Conservation (phyloP, 1,284 basidiomycete genomes). For the Apiotrichum veenhuisii region DNA sequence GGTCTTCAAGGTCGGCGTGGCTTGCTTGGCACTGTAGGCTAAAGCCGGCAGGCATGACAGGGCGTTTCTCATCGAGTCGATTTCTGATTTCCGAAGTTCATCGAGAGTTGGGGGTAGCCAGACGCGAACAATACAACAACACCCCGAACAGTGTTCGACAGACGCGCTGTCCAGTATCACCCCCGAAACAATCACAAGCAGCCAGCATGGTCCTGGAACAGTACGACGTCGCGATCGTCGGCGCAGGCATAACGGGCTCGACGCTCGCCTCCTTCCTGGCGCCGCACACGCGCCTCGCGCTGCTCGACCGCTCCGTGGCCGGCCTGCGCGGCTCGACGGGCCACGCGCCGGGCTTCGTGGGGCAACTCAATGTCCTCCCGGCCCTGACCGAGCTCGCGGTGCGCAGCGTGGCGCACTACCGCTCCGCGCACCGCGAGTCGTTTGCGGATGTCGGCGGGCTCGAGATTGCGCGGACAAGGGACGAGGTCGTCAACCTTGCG, state of each 20-base stretch:
- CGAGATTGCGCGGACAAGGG: constrained; percentile 10
- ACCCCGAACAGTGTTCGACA: too few relatives aligned
- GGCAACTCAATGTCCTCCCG: constrained; percentile 22
- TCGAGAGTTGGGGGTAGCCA: too few relatives aligned
- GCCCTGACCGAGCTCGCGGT: constrained; percentile 26
- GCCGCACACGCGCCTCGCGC: constrained; percentile 52
- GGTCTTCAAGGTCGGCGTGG: too few relatives aligned
- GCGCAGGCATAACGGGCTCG: constrained; percentile 32
- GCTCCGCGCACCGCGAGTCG: constrained; percentile 4
- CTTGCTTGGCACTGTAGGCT: too few relatives aligned
- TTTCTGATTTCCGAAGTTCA: too few relatives aligned
- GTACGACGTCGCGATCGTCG: constrained; percentile 30
- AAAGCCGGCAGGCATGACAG: too few relatives aligned
- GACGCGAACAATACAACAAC: too few relatives aligned
- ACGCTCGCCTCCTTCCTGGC: constrained; percentile 47
- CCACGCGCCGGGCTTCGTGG: constrained; percentile 33
- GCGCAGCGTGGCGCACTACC: constrained; percentile 21
- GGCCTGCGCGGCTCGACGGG: constrained; percentile 29
- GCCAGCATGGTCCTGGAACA: not conserved
- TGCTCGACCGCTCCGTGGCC: constrained; percentile 45
- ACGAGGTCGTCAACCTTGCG: not conserved
- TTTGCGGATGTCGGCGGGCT: constrained; percentile 25
- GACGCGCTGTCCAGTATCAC: too few relatives aligned
- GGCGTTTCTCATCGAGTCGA: too few relatives aligned
- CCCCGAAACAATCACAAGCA: too few relatives aligned